Evolutionary conservation across 495 filamentous ascomycete genomes (phyloP).

Genomic region (Neurospora sp.): DNA sequence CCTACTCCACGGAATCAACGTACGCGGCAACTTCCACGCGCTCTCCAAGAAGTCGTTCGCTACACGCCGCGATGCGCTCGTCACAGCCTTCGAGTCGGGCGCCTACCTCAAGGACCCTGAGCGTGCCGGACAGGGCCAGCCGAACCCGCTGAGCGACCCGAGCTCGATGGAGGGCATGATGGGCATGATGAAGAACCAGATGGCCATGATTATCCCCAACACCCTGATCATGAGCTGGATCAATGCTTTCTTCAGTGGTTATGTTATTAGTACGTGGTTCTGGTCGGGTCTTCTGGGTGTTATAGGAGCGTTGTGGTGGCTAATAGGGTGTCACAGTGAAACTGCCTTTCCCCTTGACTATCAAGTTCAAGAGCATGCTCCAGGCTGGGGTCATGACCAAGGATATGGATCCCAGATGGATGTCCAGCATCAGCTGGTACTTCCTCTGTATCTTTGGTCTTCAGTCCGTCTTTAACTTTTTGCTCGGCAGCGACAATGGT

Average conservation of each 20-base stretch:
- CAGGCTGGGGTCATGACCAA: slow-evolving; percentile 91
- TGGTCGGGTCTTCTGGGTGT: not conserved
- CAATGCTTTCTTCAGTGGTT: slow-evolving; percentile 96
- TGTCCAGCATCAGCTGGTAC: slow-evolving; percentile 97
- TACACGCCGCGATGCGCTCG: slow-evolving; percentile 66
- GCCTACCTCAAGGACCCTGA: slow-evolving; percentile 84
- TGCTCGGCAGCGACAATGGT: slow-evolving; percentile 93
- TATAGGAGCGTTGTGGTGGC: not conserved
- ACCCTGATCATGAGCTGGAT: slow-evolving; percentile 99
- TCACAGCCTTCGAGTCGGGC: slow-evolving; percentile 70
- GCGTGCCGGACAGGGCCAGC: slow-evolving; percentile 69
- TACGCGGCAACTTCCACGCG: slow-evolving; percentile 67
- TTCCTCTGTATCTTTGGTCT: slow-evolving; percentile 94
- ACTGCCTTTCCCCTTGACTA: slow-evolving; percentile 94
- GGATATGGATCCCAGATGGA: slow-evolving; percentile 95
- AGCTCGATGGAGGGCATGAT: slow-evolving; percentile 99
- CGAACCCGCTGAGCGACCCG: slow-evolving; percentile 96
- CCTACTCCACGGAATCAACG: slow-evolving; percentile 73
- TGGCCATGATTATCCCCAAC: slow-evolving; percentile 99
- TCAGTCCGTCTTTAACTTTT: slow-evolving; percentile 95
- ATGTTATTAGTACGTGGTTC: slow-evolving; percentile 75
- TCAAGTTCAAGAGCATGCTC: slow-evolving; percentile 98
- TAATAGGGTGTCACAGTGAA: slow-evolving; percentile 53
- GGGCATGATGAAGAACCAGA: slow-evolving; percentile 99
- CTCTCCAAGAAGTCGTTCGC: slow-evolving; percentile 69